These are phyloP conservation scores for Thraustochytrium striatum DNA, from an alignment of 352 stramenopile species.

Conservation along the genomic window DNA sequence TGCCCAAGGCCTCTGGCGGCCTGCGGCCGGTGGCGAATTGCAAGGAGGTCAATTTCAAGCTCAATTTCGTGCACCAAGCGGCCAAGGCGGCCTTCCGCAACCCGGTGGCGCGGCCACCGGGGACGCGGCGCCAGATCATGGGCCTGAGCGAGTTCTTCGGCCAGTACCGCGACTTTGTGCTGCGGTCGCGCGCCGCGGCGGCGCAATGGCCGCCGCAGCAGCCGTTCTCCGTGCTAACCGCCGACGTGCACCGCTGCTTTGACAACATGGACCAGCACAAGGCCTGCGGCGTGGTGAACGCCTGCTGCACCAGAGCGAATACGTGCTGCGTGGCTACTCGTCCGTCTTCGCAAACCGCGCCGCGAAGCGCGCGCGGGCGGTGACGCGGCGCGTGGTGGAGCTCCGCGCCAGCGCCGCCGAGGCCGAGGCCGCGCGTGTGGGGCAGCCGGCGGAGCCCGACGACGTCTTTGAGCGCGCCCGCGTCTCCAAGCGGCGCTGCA, in stretches of 20 bases:
- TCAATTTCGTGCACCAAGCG: slow-evolving; percentile 14
- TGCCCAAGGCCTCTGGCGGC: slow-evolving; percentile 27
- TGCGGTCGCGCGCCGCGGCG: neutral
- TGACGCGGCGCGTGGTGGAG: neutral
- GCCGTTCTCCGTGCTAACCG: neutral
- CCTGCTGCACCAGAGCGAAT: neutral
- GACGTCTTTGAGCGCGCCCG: slow-evolving; percentile 27
- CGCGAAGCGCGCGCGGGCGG: neutral
- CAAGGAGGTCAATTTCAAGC: slow-evolving; percentile 16
- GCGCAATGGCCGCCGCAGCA: too few species aligned
- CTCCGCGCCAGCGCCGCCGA: neutral
- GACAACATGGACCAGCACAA: slow-evolving; percentile 33
- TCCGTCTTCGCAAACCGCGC: slow-evolving; percentile 8
- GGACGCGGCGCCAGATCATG: slow-evolving; percentile 15
- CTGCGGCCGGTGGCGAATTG: slow-evolving; percentile 42
- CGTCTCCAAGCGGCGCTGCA: neutral
- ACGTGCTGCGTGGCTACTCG: slow-evolving; percentile 1
- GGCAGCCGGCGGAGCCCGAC: too few species aligned
- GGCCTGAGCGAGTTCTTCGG: slow-evolving; percentile 20
- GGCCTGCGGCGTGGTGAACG: neutral
- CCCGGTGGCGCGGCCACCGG: too few species aligned
- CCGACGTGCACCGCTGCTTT: slow-evolving; percentile 27
- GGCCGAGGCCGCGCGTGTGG: neutral
- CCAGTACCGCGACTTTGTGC: neutral
- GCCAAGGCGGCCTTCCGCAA: slow-evolving; percentile 29